Base-by-base conservation (phyloP, 306 rosid species). In the Quercus robur region DNA sequence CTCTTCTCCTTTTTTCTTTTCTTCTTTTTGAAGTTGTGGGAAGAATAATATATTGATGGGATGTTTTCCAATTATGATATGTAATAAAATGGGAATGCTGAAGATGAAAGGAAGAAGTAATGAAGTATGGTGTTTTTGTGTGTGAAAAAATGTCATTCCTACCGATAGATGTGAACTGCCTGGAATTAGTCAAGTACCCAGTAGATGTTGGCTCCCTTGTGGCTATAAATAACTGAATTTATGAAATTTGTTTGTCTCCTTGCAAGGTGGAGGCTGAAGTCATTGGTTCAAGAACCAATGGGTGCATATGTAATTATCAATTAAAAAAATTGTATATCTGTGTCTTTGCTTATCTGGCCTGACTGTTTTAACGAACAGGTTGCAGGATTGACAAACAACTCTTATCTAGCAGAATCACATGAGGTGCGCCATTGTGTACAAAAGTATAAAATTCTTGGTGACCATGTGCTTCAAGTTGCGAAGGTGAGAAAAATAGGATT, bases 361-460 rank as follows among this genome's bases (percentile, higher is more conserved):
- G 78, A 86, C 80, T 57, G 46, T 75, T 80, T 75, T 73, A 26
- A 83, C 85, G 69, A 51, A 84, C 86, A 96, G 99, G 91, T 93
- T 82, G 97, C 97, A 66, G 99, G 99, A 76, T 85, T 96, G 97
- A 96, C 99, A 58, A 96, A 93, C 91, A 96, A 93, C 87, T 93
- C 99, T 75, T 87, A 84, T 87, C 86, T 73, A 63, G 82, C 87
- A 26, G 97, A 93, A 85, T 87, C 97, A 69, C 97, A 90, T 73
- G 86, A 87, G 58, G 97, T 96, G 84, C 98, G 99, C 80, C 94
- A 81, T 72, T 96, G 99, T 62, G 90, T 96, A 28, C 98, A 93
- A 84, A 85, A 89, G 83, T 78, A 89, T 76, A 86, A 85, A 90
- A 67, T 20, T 82, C 99, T 95, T 56, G 98, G 99, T 59, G 84